phyloP scores from a whole-genome alignment of 2,329 filamentous ascomycete genomes.

The Exserohilum turcica region DNA sequence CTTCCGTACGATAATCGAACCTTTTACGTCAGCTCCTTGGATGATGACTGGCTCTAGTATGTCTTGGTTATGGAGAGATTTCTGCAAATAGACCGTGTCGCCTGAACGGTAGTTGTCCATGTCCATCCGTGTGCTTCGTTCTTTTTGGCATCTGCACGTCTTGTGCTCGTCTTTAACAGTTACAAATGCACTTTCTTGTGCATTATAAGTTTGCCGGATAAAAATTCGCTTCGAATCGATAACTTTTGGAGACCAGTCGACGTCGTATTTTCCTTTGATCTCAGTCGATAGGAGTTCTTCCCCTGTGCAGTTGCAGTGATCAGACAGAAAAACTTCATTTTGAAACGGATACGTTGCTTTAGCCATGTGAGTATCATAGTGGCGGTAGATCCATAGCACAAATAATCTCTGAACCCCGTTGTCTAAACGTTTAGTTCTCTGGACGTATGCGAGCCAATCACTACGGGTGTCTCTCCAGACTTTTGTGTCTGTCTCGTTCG shows the following conservation, averaged over 20 bases:
- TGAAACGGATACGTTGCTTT: conserved; percentile 69
- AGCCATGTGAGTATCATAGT: conserved; percentile 72
- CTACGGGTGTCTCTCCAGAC: conserved; percentile 61
- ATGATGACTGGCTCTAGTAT: conserved; percentile 68
- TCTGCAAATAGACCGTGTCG: conserved; percentile 63
- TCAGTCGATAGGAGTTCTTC: conserved; percentile 60
- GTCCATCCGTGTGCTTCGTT: conserved; percentile 13
- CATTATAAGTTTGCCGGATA: conserved; percentile 71
- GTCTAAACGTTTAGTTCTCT: conserved; percentile 48
- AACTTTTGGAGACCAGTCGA: conserved; percentile 62
- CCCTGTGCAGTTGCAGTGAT: conserved; percentile 73
- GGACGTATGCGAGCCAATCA: conserved; percentile 75
- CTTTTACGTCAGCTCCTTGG: conserved; percentile 43
- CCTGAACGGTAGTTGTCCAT: conserved; percentile 53
- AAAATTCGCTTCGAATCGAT: conserved; percentile 60
- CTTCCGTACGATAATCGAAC: conserved; percentile 54
- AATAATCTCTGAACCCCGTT: conserved; percentile 57
- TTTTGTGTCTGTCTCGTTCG: conserved; percentile 54
- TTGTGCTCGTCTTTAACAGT: conserved; percentile 63
- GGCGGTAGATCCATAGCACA: conserved; percentile 75
- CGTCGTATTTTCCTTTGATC: conserved; percentile 61
- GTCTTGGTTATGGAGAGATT: conserved; percentile 30
- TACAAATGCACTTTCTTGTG: conserved; percentile 65
- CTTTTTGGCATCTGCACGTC: conserved; percentile 54
- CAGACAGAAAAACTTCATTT: conserved; percentile 77